Percentiles rank a stretch among this genome's conserved stretches.
These are phyloP conservation scores for Cornus controversa DNA, from an alignment of 148 eudicot genomes.

Conservation along the genomic window DNA sequence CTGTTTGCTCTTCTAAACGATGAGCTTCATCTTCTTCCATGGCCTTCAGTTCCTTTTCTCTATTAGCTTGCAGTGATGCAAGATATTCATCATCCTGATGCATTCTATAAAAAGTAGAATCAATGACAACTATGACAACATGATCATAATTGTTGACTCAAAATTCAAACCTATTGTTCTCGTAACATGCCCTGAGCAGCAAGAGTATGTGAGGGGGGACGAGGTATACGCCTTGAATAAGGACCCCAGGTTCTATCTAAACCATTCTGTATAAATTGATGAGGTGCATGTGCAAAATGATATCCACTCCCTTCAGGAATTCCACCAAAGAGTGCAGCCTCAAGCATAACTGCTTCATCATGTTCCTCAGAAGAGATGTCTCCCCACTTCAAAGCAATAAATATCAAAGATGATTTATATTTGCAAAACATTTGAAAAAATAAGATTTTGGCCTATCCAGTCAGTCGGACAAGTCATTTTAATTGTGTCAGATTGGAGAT, in stretches of 20 bases:
- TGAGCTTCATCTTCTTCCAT: slow-evolving; percentile 55
- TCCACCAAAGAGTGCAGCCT: slow-evolving; percentile 98
- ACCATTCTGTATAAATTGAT: slow-evolving; percentile 51
- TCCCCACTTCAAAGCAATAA: slow-evolving; percentile 70
- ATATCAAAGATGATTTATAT: neutral
- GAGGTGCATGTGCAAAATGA: slow-evolving; percentile 59
- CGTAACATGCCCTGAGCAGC: slow-evolving; percentile 84
- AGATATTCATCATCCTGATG: slow-evolving; percentile 89
- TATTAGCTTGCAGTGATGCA: slow-evolving; percentile 94
- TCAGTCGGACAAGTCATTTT: neutral
- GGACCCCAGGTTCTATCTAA: slow-evolving; percentile 29
- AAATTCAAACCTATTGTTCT: slow-evolving; percentile 74
- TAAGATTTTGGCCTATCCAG: too few species aligned
- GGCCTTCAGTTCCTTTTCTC: slow-evolving; percentile 75
- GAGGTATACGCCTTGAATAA: slow-evolving; percentile 50
- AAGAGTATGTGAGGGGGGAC: slow-evolving; percentile 83
- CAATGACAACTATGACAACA: neutral
- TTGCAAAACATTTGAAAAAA: neutral
- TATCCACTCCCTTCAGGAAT: slow-evolving; percentile 60
- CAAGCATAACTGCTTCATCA: slow-evolving; percentile 98
- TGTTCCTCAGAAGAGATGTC: slow-evolving; percentile 96
- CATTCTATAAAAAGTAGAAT: slow-evolving; percentile 10
- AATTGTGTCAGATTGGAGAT: slow-evolving; percentile 69
- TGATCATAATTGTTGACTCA: neutral
- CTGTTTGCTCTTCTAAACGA: slow-evolving; percentile 46